These are phyloP conservation scores for Suillus fuscotomentosus DNA, from an alignment of 768 basidiomycete genomes.

Conservation along the genomic window DNA sequence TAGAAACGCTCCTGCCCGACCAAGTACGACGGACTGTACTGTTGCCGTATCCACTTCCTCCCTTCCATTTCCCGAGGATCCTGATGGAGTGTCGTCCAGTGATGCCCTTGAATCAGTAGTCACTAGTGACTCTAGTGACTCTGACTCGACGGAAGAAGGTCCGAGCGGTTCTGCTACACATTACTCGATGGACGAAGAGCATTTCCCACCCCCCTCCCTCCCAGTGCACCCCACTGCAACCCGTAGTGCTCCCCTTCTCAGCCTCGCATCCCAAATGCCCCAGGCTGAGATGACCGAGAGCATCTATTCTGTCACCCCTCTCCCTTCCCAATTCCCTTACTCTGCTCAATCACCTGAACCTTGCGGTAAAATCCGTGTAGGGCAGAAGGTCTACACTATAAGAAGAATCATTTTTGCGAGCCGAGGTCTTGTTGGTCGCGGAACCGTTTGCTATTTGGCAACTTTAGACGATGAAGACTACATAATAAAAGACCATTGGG, in stretches of 20 bases:
- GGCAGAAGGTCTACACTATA: background rate
- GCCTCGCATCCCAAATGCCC: background rate
- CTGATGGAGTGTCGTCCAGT: no score
- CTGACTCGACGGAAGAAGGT: background rate
- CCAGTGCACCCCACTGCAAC: background rate
- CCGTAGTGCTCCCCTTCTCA: background rate
- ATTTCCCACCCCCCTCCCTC: background rate
- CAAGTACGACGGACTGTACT: no score
- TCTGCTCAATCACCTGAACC: background rate
- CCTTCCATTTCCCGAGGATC: no score
- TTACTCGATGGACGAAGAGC: background rate
- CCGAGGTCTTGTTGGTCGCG: background rate
- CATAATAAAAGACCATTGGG: background rate
- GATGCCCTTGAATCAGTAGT: no score
- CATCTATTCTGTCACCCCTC: background rate
- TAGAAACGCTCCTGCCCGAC: background rate
- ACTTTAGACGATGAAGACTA: background rate
- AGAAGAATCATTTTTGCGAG: background rate
- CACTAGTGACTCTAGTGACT: background rate
- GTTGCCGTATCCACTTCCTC: no score
- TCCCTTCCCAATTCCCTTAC: background rate
- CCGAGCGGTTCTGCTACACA: no score
- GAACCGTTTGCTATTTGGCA: background rate
- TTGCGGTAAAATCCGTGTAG: background rate
- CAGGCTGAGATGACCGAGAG: background rate